Percentiles rank a stretch among this genome's conserved stretches.
These are phyloP conservation scores for Globisporangium heterothallicum DNA, from an alignment of 352 stramenopile species.

Conservation along the genomic window DNA sequence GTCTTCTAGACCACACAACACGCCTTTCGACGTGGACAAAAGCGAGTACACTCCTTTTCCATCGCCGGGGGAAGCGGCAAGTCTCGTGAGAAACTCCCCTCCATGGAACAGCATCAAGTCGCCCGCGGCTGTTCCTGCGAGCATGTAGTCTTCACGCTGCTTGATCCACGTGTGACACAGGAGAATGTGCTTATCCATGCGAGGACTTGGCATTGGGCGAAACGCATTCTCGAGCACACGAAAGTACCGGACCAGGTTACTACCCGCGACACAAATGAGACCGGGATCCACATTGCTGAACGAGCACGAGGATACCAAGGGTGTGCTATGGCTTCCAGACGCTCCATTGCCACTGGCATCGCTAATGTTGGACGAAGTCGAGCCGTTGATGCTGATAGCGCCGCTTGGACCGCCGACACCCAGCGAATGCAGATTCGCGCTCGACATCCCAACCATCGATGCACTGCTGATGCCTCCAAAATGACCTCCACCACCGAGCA, in stretches of 20 bases:
- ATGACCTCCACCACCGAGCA: conserved; percentile 24
- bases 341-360: not conserved
- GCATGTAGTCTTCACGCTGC: conserved; percentile 82
- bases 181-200: conserved; percentile 70
- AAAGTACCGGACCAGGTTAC: conserved; percentile 86
- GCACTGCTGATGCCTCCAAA: conserved; percentile 23
- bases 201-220: conserved; percentile 74
- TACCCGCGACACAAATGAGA: conserved; percentile 81
- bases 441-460: conserved; percentile 18
- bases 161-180: conserved; percentile 88
- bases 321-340: not conserved
- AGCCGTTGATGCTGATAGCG: not conserved
- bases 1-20: conserved; percentile 75
- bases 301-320: conserved; percentile 64
- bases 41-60: conserved; percentile 47
- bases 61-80: conserved; percentile 47
- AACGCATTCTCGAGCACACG: conserved; percentile 86
- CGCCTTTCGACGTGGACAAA: conserved; percentile 61
- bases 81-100: conserved; percentile 58
- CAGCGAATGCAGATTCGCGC: conserved; percentile 19
- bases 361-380: not conserved
- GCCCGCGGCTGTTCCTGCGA: conserved; percentile 78
- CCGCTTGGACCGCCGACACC: not conserved
- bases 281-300: conserved; percentile 89
- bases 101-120: conserved; percentile 87